A percentile compares a stretch with the other conserved stretches of the same genome.
These are phyloP conservation scores for Brettanomyces bruxellensis DNA, from an alignment of 805 yeast species.

Conservation along the genomic window DNA sequence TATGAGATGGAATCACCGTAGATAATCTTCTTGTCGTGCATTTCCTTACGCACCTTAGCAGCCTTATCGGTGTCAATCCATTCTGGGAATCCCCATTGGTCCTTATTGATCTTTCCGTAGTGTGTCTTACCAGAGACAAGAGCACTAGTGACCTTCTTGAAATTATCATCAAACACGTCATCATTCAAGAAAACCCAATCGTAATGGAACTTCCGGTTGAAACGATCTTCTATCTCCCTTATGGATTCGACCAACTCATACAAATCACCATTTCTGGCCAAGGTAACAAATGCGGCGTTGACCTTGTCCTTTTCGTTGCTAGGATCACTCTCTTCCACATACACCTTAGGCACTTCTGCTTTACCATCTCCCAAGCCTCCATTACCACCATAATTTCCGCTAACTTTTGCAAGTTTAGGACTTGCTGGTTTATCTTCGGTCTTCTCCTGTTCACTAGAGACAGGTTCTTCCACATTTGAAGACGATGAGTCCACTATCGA, in stretches of 20 bases:
- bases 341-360: background rate
- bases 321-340: background rate
- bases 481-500: constrained; percentile 3
- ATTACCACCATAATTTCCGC: background rate
- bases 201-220: constrained; percentile 70
- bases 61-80: constrained; percentile 71
- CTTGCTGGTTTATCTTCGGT: constrained; percentile 1
- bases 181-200: constrained; percentile 97
- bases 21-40: constrained; percentile 43
- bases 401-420: background rate
- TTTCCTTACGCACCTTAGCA: constrained; percentile 42
- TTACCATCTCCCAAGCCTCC: constrained; percentile 1
- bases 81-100: constrained; percentile 82
- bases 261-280: constrained; percentile 72
- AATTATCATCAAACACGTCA: constrained; percentile 74
- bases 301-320: constrained; percentile 28
- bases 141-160: constrained; percentile 56
- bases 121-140: constrained; percentile 69
- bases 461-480: constrained; percentile 7
- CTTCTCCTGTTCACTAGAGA: constrained; percentile 1
- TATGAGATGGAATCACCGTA: constrained; percentile 62
- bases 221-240: constrained; percentile 79
- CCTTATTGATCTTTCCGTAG: constrained; percentile 73
- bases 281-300: constrained; percentile 73
- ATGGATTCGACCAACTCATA: constrained; percentile 55